Base-by-base conservation (phyloP, 164 flowering plant genomes). In the Stephania yunnanensis region DNA sequence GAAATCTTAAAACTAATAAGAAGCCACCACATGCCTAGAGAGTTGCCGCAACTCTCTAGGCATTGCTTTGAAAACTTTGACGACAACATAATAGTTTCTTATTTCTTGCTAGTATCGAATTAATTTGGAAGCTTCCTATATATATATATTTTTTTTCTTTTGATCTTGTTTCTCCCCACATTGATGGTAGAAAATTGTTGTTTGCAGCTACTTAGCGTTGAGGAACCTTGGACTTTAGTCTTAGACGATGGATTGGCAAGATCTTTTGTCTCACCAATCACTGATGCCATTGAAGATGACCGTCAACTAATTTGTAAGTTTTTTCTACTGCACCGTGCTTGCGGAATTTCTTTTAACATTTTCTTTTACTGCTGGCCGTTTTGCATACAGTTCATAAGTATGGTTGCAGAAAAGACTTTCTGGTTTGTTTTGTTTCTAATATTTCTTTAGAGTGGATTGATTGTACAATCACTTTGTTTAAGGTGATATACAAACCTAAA, bases 161-260 rank as follows among this genome's bases (percentile, higher is more conserved):
- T 1, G 12, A 8, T 29, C 2, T 36, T 36, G 42, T 66, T 44
- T 31, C 5, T 12, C 20, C 42, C 50, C 53, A 29, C 42, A 17
- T 11, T 64, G 30, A 52, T 52, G 6, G 30, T 17, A n/a, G 46
- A 42, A 22, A 13, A 42, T 65, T 25, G 19, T 7, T 44, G 65
- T 74, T 48, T 84, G 78, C 85, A 95, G 99, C 90, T 95, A 77
- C 74, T 91, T 80, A 82, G 79, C 72, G 30, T 92, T 78, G 92
- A 93, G 79, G 87, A 88, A 78, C 90, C 92, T 7, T 95, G 99
- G 99, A 92, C 90, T 69, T 77, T 95, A 76, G 86, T 92, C 65
- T 74, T 95, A 46, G 97, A 95, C 74, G 99, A 93, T 80, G 91
- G 93, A 20, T 84, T 95, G 76, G 91, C 97, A 45, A 90, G 91